Conservation (phyloP, 192 early-diverging fungal genomes). For the Backusella macrospora region DNA sequence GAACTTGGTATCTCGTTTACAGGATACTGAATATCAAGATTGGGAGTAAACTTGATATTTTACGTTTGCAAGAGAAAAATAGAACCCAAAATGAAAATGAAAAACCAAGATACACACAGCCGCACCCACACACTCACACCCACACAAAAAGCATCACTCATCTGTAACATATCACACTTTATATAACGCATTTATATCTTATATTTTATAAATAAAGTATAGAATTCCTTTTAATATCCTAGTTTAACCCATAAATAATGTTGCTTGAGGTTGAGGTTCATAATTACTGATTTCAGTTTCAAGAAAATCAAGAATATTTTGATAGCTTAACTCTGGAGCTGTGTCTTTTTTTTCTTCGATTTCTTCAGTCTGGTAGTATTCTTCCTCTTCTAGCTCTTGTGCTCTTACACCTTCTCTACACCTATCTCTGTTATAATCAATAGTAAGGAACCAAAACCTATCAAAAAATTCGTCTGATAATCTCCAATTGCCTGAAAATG, state of each 20-base stretch:
- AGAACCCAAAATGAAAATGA: background rate
- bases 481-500: constrained; percentile 11
- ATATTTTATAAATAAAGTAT: constrained; percentile 12
- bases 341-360: background rate
- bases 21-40: constrained; percentile 16
- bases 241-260: background rate
- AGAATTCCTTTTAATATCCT: background rate
- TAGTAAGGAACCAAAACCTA: constrained; percentile 7
- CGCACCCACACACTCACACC: background rate
- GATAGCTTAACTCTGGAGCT: background rate
- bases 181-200: constrained; percentile 13
- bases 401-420: background rate
- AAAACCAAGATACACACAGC: constrained; percentile 3
- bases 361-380: background rate
- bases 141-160: constrained; percentile 6
- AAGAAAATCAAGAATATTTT: constrained; percentile 8
- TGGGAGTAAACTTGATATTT: background rate
- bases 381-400: background rate
- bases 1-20: constrained; percentile 4
- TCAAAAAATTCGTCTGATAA: constrained; percentile 1
- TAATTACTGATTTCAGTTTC: constrained; percentile 6
- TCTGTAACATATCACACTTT: constrained; percentile 8
- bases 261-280: background rate
- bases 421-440: background rate
- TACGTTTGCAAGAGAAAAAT: background rate